phyloP scores from a whole-genome alignment of 805 yeast genomes.

The Candida arabinofermentans region DNA sequence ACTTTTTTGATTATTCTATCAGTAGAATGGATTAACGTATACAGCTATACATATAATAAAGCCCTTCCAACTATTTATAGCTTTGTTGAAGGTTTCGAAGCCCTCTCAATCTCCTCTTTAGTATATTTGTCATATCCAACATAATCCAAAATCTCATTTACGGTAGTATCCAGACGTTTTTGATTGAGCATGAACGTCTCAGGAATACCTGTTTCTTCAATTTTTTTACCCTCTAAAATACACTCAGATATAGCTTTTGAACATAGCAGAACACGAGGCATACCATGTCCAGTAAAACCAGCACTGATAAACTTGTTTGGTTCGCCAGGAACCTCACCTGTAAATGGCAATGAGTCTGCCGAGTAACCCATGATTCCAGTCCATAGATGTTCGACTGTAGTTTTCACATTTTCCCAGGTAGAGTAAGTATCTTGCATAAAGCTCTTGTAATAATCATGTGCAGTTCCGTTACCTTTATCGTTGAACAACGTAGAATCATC shows the following conservation, averaged over 20 bases:
- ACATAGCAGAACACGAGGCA: constrained; percentile 41
- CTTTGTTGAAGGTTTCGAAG: not conserved
- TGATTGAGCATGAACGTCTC: constrained; percentile 19
- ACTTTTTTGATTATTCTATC: no score
- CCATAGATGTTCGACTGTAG: constrained; percentile 33
- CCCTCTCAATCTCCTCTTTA: not conserved
- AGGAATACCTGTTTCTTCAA: constrained; percentile 15
- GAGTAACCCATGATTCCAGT: constrained; percentile 46
- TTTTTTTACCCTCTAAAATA: constrained; percentile 2
- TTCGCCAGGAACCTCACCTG: constrained; percentile 36
- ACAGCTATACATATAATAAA: no score
- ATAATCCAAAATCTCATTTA: constrained; percentile 11
- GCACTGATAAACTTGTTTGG: constrained; percentile 36
- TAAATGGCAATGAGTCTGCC: constrained; percentile 37
- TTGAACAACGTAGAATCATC: constrained; percentile 35
- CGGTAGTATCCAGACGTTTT: constrained; percentile 14
- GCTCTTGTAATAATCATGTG: constrained; percentile 15
- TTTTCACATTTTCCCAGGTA: constrained; percentile 30
- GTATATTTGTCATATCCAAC: not conserved
- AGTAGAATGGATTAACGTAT: no score
- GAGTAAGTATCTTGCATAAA: constrained; percentile 31
- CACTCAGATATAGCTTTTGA: constrained; percentile 37
- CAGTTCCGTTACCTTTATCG: constrained; percentile 14
- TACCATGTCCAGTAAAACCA: constrained; percentile 49
- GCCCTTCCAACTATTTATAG: not conserved